Evolutionary conservation across 805 yeast species (phyloP).

Genomic region (Kazachstania bromeliacearum): DNA sequence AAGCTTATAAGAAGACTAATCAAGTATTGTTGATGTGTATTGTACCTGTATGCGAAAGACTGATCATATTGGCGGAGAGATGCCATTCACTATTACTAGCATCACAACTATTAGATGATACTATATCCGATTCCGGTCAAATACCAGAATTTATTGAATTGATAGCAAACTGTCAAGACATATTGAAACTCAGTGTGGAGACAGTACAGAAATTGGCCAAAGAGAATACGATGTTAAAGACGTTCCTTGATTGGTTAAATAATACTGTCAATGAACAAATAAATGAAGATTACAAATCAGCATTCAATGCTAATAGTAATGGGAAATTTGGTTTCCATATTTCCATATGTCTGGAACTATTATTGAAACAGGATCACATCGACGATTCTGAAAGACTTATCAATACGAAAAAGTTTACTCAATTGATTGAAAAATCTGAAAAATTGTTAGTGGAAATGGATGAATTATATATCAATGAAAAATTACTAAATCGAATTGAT

Average conservation of each 20-base stretch:
- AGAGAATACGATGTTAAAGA: conserved; percentile 9
- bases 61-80: conserved; percentile 33
- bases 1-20: conserved; percentile 41
- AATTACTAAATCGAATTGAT: background rate
- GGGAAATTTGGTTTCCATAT: conserved; percentile 7
- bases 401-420: background rate
- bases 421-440: background rate
- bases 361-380: background rate
- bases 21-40: conserved; percentile 40
- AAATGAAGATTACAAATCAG: conserved; percentile 15
- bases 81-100: conserved; percentile 5
- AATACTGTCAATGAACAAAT: conserved; percentile 14
- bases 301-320: conserved; percentile 4
- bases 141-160: background rate
- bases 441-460: background rate
- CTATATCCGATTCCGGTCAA: background rate
- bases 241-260: conserved; percentile 16
- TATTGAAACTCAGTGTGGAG: conserved; percentile 7
- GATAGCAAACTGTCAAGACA: conserved; percentile 3
- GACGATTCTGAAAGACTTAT: background rate
- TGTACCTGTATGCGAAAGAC: conserved; percentile 47
- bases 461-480: background rate
- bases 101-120: background rate
- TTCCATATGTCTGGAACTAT: conserved; percentile 5
- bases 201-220: conserved; percentile 9